Evolutionary conservation across 257 asterid species (phyloP), one percentile per base, ranked within the genome.

Genomic region (Anisodus acutangulus): DNA sequence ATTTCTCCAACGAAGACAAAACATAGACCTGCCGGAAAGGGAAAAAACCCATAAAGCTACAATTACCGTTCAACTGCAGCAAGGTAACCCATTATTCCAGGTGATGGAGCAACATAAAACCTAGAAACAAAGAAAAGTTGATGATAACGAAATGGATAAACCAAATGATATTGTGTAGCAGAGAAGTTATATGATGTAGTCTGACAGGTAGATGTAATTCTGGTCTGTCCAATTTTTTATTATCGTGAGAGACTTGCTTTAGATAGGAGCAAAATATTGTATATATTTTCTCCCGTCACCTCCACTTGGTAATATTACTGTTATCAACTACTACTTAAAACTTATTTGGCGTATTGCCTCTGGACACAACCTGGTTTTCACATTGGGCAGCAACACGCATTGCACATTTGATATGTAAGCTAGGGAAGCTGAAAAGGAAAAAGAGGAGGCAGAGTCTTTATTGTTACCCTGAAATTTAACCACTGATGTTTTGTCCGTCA

Each of bases 51-150:
- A 53, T 8, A 31, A 41, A 53, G 26, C 59, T 47, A 82, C 37
- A 63, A 41, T 22, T 84, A 94, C 98, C 98, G 91, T 90, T 93
- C 88, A 79, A 85, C 97, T 12, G 97, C 97, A 78, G 94, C 96
- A 82, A 86, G 82, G 90, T 88, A 95, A 82, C 99, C 99, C 97
- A 95, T 92, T 86, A 83, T 92, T 69, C 94, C 94, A 82, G 99
- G 99, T 54, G 95, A 88, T 26, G 98, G 98, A 85, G 94, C 86
- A 76, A 92, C 94, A 85, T 91, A 94, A 82, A 95, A 88, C 98
- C 98, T 95, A 85, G 80, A 81, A 80, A 16, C 74, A 78, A 83
- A 83, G 60, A 83, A 57, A 84, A 43, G 3, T 37, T 4, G 16
- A 66, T n/a, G 66, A 26, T 12, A 79, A 83, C 78, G 57, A 66